Evolutionary conservation across 1,139 yeast species (phyloP).

Genomic region (Candida sp.): DNA sequence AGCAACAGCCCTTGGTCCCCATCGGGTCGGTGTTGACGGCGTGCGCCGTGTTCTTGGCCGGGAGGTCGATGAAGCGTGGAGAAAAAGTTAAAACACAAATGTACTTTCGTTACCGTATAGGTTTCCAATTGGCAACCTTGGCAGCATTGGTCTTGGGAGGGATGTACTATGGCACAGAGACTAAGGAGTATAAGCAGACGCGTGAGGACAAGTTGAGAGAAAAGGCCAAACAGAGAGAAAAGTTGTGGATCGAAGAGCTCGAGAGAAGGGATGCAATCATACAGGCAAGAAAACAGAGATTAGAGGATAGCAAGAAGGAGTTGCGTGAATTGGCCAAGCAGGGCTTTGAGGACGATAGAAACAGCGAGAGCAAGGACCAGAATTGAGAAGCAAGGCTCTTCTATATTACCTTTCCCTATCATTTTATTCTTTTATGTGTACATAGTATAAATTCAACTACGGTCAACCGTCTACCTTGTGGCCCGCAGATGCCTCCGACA

Average conservation of each 20-base stretch:
- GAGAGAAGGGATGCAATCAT: slow-evolving; percentile 80
- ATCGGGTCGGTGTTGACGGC: slow-evolving; percentile 79
- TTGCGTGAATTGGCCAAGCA: slow-evolving; percentile 43
- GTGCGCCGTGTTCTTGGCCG: slow-evolving; percentile 82
- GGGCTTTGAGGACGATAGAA: slow-evolving; percentile 35
- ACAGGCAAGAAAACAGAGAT: slow-evolving; percentile 61
- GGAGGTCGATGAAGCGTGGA: slow-evolving; percentile 74
- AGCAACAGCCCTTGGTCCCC: slow-evolving; percentile 84
- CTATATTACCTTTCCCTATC: too few species aligned
- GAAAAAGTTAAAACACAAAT: slow-evolving; percentile 77
- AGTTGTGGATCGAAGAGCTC: slow-evolving; percentile 89
- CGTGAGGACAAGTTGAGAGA: slow-evolving; percentile 66
- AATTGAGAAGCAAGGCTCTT: too few species aligned
- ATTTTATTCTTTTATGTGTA: neutral
- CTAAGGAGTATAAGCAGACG: slow-evolving; percentile 45
- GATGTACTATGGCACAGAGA: slow-evolving; percentile 55
- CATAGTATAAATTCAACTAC: neutral
- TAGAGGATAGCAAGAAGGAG: slow-evolving; percentile 42
- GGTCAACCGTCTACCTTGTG: neutral
- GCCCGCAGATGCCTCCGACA: neutral
- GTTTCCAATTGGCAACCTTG: slow-evolving; percentile 80
- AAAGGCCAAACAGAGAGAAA: slow-evolving; percentile 85
- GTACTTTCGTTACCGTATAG: slow-evolving; percentile 92
- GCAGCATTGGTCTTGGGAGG: slow-evolving; percentile 87
- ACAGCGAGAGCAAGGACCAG: neutral